Evolutionary conservation across 169 alveolate genomes (phyloP).

Genomic region (Cryptosporidium ubiquitum): DNA sequence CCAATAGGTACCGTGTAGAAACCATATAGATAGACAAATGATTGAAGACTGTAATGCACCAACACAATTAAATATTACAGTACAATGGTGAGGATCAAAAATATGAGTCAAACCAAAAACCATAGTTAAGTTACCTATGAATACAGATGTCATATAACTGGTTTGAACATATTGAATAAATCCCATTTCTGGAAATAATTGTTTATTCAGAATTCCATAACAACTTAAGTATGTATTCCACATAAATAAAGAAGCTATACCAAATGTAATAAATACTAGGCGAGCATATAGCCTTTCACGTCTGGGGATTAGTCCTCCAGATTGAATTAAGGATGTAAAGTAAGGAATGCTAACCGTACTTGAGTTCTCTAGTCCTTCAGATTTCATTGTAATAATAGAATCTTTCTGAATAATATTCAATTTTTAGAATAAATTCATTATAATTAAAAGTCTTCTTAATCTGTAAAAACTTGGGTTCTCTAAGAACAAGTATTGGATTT

Average conservation of each 20-base stretch:
- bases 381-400: background rate
- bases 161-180: conserved; percentile 62
- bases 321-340: background rate
- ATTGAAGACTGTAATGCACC: conserved; percentile 70
- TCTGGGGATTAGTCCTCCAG: conserved; percentile 38
- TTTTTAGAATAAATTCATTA: background rate
- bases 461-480: background rate
- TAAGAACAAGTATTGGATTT: background rate
- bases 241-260: conserved; percentile 61
- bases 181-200: conserved; percentile 70
- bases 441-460: background rate
- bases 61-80: conserved; percentile 50
- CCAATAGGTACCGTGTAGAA: conserved; percentile 33
- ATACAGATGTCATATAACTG: conserved; percentile 63
- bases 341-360: conserved; percentile 28
- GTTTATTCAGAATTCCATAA: conserved; percentile 38
- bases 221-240: conserved; percentile 68
- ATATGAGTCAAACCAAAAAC: conserved; percentile 65
- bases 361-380: conserved; percentile 39
- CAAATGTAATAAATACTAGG: conserved; percentile 51
- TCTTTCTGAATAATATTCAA: background rate
- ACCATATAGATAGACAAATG: conserved; percentile 47
- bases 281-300: conserved; percentile 52
- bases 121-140: conserved; percentile 66
- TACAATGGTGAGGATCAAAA: conserved; percentile 70